Conservation (phyloP, 78 protist species). For the Dictyostelium capitatum region DNA sequence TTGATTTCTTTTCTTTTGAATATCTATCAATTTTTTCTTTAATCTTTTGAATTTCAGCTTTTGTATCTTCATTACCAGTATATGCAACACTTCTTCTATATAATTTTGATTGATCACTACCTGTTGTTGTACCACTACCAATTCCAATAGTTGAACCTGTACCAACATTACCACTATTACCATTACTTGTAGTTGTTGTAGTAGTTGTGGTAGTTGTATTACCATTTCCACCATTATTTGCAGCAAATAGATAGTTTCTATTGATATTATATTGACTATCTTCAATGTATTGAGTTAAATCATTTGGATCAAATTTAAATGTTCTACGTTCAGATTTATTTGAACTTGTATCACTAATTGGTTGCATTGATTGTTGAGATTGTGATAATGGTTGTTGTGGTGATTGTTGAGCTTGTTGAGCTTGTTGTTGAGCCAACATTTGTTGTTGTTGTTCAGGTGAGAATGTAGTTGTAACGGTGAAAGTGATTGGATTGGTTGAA, state of each 20-base stretch:
- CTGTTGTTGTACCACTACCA: not conserved
- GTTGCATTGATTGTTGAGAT: slow-evolving; percentile 3
- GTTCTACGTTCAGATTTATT: slow-evolving; percentile 27
- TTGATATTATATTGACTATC: slow-evolving; percentile 20
- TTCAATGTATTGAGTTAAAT: slow-evolving; percentile 27
- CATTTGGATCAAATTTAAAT: slow-evolving; percentile 32
- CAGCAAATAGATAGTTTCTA: slow-evolving; percentile 8
- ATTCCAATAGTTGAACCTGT: not conserved
- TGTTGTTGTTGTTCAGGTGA: slow-evolving; percentile 26
- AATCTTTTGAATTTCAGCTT: slow-evolving; percentile 69
- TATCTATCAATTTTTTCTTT: slow-evolving; percentile 71
- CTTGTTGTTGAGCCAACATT: slow-evolving; percentile 4
- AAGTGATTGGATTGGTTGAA: slow-evolving; percentile 58
- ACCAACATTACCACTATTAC: not conserved
- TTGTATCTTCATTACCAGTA: slow-evolving; percentile 22
- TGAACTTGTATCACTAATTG: not conserved
- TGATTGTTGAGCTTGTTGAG: slow-evolving; percentile 32
- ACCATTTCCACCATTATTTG: not conserved
- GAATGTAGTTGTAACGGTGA: slow-evolving; percentile 73
- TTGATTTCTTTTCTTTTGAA: slow-evolving; percentile 38
- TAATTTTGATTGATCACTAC: not conserved
- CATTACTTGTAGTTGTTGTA: not conserved
- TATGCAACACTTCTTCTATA: slow-evolving; percentile 47
- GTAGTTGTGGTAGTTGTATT: not conserved
- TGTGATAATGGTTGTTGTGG: slow-evolving; percentile 21